Evolutionary conservation across 2,329 filamentous ascomycete species (phyloP).

Genomic region (Trichoderma guizhouense): DNA sequence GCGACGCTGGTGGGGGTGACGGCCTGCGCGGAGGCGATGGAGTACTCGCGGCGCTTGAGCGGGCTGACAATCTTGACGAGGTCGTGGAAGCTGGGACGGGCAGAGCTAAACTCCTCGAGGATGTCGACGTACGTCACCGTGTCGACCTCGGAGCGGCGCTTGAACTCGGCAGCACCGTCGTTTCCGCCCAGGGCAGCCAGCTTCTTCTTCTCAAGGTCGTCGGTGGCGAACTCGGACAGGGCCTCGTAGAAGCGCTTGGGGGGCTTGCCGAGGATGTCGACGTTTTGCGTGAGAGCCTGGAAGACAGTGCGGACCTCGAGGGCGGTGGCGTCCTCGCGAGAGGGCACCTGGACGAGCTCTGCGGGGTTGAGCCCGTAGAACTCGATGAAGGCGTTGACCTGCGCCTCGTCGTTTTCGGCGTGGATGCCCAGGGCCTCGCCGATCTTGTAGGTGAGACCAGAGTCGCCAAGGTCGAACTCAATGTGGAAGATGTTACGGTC

Average conservation of each 20-base stretch:
- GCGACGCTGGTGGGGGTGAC: constrained; percentile 87
- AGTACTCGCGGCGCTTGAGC: constrained; percentile 96
- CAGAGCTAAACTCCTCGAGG: constrained; percentile 83
- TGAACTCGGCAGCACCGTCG: constrained; percentile 85
- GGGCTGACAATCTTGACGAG: constrained; percentile 83
- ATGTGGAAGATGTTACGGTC: constrained; percentile 99
- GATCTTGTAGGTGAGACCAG: constrained; percentile 92
- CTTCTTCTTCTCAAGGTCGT: constrained; percentile 77
- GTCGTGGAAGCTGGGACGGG: constrained; percentile 83
- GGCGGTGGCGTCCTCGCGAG: constrained; percentile 69
- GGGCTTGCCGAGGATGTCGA: constrained; percentile 95
- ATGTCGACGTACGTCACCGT: constrained; percentile 89
- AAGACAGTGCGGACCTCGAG: constrained; percentile 88
- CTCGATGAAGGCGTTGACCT: constrained; percentile 81
- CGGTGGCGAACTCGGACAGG: constrained; percentile 78
- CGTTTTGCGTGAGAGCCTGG: constrained; percentile 85
- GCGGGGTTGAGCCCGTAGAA: constrained; percentile 82
- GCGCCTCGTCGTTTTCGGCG: constrained; percentile 79
- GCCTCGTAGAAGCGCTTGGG: constrained; percentile 98
- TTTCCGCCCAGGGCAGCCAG: constrained; percentile 72
- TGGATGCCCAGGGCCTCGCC: constrained; percentile 96
- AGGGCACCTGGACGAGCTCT: constrained; percentile 86
- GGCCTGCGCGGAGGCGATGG: constrained; percentile 95
- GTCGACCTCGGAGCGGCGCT: constrained; percentile 85
- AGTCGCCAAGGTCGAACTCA: constrained; percentile 90